Base-by-base conservation (phyloP, 139 green algal species). In the Pleodorina starrii region DNA sequence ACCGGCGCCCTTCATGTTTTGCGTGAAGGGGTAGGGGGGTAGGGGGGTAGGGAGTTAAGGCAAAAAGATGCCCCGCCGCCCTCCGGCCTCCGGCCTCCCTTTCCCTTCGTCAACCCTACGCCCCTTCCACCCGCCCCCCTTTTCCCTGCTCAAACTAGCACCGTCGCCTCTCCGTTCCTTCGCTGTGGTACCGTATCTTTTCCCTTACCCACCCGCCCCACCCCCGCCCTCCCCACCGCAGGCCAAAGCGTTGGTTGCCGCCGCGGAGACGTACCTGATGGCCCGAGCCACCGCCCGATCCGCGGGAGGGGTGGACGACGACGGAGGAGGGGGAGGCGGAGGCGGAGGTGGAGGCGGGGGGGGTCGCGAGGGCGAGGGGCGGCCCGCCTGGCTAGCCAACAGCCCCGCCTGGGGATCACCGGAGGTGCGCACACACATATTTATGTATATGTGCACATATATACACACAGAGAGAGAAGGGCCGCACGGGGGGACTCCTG, bases 301-400 rank as follows among this genome's bases (percentile, higher is more conserved):
- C n/a, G 48, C 44, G 16, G 84, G 68, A 27, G 44, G 6, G 1
- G 69, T 35, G 27, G 71, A 73, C 5, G 69, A 83, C 5, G 84
- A 72, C 14, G 79, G 43, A 27, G 40, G 42, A 44, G 35, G 16
- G 16, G 51, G 21, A 60, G 51, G 35, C n/a, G 29, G 68, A 17
- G 63, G 84, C 32, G 63, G 44, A 35, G 1, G 69, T 23, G 16
- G 63, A 63, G 81, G 38, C 17, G 76, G 36, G 16, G 38, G 71
- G 17, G 32, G 51, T 50, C 51, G 78, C 10, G 81, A 77, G 7
- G 42, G 11, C 7, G 63, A 87, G 63, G 89, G 84, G 27, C 66
- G 84, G 78, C 85, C 90, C 17, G 69, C 50, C 0, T 93, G 90
- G 90, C 69, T 93, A 40, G 36, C 57, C 9, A 25, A 19, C 43